A percentile compares a stretch with the other conserved stretches of the same genome.
These are phyloP conservation scores for Tympanopsis confertula DNA, from an alignment of 2,329 filamentous ascomycete genomes.

Conservation along the genomic window DNA sequence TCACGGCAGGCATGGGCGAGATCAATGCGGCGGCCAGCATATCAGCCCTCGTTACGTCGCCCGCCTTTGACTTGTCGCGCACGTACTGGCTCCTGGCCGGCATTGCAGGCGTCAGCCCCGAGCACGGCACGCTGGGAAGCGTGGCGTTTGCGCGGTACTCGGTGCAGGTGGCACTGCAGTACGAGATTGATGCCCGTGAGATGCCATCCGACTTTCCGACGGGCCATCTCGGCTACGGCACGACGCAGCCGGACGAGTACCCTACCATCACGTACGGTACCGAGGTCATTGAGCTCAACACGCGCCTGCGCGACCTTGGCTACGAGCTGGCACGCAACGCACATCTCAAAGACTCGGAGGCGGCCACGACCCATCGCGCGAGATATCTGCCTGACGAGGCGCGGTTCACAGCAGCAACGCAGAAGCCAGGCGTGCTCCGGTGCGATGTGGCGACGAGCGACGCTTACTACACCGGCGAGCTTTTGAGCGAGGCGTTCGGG, in stretches of 20 bases:
- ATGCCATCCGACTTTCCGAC: constrained; percentile 53
- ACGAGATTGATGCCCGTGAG: constrained; percentile 63
- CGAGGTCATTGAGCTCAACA: constrained; percentile 57
- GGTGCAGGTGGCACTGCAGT: constrained; percentile 65
- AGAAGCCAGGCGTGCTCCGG: constrained; percentile 40
- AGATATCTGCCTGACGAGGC: constrained; percentile 32
- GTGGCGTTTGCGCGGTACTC: constrained; percentile 60
- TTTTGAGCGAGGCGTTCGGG: constrained; percentile 52
- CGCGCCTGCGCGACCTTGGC: constrained; percentile 40
- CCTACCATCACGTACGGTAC: constrained; percentile 52
- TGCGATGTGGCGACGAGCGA: constrained; percentile 63
- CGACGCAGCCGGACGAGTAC: constrained; percentile 39
- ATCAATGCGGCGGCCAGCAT: constrained; percentile 65
- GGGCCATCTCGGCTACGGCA: constrained; percentile 58
- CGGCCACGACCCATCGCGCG: constrained; percentile 38
- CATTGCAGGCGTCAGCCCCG: constrained; percentile 65
- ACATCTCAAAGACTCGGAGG: constrained; percentile 35
- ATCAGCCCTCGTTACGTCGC: constrained; percentile 46
- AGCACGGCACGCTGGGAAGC: constrained; percentile 50
- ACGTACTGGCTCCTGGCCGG: constrained; percentile 65
- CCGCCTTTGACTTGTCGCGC: constrained; percentile 47
- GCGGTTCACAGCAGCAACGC: constrained; percentile 27
- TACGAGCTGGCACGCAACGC: constrained; percentile 36
- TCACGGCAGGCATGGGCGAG: constrained; percentile 57
- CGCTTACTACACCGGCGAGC: constrained; percentile 55